Conservation (phyloP, 192 early-diverging fungal genomes). For the Coemansia sp. region DNA sequence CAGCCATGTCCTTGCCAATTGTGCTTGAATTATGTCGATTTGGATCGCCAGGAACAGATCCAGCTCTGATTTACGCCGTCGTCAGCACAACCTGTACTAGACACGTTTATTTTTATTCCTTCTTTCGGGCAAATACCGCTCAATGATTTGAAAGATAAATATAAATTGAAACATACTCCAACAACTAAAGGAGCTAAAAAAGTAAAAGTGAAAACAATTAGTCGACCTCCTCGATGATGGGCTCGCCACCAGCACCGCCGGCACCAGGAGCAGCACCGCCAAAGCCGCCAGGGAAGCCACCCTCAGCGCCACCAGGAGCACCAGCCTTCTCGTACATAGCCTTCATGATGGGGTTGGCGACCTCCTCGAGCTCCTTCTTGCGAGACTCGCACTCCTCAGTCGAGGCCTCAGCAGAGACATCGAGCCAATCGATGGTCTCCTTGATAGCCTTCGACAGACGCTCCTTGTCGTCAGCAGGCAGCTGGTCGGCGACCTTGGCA, state of each 20-base stretch:
- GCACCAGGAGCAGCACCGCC: conserved; percentile 52
- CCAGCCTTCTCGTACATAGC: conserved; percentile 86
- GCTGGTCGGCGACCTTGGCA: conserved; percentile 80
- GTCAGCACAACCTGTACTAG: too few species aligned
- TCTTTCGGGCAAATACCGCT: background rate
- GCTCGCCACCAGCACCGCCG: conserved; percentile 68
- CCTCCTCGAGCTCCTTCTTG: conserved; percentile 93
- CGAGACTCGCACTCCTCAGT: conserved; percentile 97
- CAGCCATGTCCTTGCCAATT: conserved; percentile 21
- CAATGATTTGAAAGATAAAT: background rate
- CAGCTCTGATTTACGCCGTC: too few species aligned
- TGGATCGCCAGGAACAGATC: too few species aligned
- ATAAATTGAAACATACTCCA: background rate
- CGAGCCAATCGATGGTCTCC: conserved; percentile 95
- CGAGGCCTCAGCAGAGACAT: conserved; percentile 89
- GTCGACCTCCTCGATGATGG: conserved; percentile 78
- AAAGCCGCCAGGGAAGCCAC: conserved; percentile 83
- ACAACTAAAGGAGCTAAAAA: background rate
- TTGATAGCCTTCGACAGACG: conserved; percentile 83
- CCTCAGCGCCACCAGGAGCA: conserved; percentile 67
- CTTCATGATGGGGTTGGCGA: conserved; percentile 98
- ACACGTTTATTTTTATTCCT: too few species aligned
- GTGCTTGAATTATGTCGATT: too few species aligned
- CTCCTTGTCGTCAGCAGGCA: conserved; percentile 86
- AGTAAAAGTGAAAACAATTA: conserved; percentile 47